Conservation (phyloP, 768 basidiomycete genomes). For the Glaciozyma martinii region DNA sequence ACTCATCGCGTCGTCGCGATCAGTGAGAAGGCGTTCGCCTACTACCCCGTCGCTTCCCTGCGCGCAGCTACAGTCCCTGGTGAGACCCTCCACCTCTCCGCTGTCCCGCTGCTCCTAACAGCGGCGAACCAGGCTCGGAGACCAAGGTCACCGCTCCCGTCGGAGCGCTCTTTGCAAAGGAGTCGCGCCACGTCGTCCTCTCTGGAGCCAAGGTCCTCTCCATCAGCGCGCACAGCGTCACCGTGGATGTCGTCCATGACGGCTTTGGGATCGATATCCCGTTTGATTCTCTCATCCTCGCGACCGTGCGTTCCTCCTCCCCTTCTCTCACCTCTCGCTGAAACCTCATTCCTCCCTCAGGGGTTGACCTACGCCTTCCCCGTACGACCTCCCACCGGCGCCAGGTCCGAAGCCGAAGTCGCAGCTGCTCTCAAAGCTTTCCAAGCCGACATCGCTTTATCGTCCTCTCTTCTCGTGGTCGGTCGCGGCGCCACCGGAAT, state of each 20-base stretch:
- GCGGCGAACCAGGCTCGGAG: constrained; percentile 11
- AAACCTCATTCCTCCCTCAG: not conserved
- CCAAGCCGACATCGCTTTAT: constrained; percentile 6
- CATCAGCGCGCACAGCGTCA: constrained; percentile 4
- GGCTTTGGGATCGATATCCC: constrained; percentile 24
- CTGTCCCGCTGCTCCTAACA: not conserved
- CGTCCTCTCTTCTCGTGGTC: not conserved
- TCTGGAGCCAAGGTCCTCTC: constrained; percentile 4
- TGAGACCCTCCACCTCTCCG: not conserved
- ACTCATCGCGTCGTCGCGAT: constrained; percentile 17
- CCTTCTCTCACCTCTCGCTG: not conserved
- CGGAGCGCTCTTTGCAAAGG: not conserved
- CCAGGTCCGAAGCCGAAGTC: not conserved
- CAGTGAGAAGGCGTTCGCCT: not conserved
- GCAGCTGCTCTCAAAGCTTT: constrained; percentile 10
- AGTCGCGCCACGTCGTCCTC: constrained; percentile 4
- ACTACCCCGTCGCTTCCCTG: not conserved
- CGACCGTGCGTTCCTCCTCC: constrained; percentile 17
- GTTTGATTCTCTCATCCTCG: constrained; percentile 28
- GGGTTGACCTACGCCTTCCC: constrained; percentile 22
- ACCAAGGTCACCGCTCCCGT: constrained; percentile 5
- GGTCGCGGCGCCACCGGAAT: not conserved
- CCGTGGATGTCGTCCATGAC: constrained; percentile 8
- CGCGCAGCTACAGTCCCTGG: constrained; percentile 4
- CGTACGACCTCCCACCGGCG: not conserved